phyloP scores from a whole-genome alignment of 1,139 yeast genomes.

The Diutina sp. region DNA sequence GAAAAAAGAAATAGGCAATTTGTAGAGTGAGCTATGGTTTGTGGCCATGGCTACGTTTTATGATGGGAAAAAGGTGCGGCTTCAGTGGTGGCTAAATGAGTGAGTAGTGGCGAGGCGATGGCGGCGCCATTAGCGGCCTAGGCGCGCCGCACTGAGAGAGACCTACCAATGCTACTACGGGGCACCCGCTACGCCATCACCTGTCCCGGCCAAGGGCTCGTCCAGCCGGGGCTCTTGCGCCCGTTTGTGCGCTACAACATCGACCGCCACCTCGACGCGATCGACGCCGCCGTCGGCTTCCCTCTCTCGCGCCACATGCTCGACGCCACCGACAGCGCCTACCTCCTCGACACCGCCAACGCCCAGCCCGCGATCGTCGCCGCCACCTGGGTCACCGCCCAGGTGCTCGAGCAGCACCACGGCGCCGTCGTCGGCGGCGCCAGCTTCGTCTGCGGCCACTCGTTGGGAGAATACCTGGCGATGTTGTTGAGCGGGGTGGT shows the following conservation, averaged over 20 bases:
- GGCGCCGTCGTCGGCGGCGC: neutral
- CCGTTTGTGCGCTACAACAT: neutral
- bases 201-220: conserved; percentile 1
- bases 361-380: conserved; percentile 2
- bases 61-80: no score
- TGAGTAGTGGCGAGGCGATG: no score
- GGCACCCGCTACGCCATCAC: neutral
- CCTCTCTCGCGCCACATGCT: neutral
- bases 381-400: neutral
- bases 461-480: neutral
- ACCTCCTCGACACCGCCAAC: neutral
- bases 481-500: neutral
- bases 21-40: no score
- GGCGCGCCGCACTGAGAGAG: no score
- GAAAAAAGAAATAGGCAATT: no score
- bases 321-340: neutral
- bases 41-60: no score
- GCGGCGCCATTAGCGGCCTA: no score
- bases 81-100: no score
- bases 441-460: neutral
- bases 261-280: neutral
- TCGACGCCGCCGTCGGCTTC: neutral
- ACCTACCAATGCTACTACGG: neutral
- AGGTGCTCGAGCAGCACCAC: neutral
- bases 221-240: neutral